Conservation (phyloP, 306 rosid genomes). For the Trifolium repens region DNA sequence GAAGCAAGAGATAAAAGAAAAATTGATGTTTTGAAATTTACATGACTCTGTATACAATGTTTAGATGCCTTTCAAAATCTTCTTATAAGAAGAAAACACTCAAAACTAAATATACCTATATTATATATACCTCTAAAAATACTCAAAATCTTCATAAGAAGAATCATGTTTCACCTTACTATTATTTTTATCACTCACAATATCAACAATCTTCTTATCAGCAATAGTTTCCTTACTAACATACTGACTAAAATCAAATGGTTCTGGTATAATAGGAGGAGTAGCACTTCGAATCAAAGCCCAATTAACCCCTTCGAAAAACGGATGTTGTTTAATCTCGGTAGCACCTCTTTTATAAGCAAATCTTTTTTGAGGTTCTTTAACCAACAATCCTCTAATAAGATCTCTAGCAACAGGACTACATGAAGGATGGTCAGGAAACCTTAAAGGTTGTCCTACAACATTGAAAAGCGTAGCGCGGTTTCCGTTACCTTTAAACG, state of each 20-base stretch:
- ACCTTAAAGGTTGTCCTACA: slow-evolving; percentile 81
- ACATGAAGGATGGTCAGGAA: slow-evolving; percentile 62
- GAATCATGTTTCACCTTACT: slow-evolving; percentile 11
- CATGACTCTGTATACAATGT: neutral
- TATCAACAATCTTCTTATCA: slow-evolving; percentile 38
- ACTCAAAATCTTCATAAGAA: slow-evolving; percentile 56
- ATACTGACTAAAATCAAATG: slow-evolving; percentile 60
- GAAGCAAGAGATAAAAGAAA: too few species aligned
- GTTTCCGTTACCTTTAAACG: slow-evolving; percentile 79
- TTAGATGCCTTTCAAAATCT: neutral
- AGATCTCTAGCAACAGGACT: slow-evolving; percentile 70
- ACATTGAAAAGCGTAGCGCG: slow-evolving; percentile 77
- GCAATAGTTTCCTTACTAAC: slow-evolving; percentile 41
- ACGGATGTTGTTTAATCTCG: slow-evolving; percentile 91
- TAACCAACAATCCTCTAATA: slow-evolving; percentile 73
- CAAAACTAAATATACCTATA: neutral
- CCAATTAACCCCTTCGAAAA: slow-evolving; percentile 90
- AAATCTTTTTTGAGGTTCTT: slow-evolving; percentile 75
- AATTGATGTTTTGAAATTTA: neutral
- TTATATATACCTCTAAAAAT: slow-evolving; percentile 40
- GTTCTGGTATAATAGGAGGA: slow-evolving; percentile 79
- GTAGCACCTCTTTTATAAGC: slow-evolving; percentile 88
- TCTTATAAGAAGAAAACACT: neutral
- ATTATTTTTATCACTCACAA: slow-evolving; percentile 13
- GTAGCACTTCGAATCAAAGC: slow-evolving; percentile 73